Conservation (phyloP, 2,329 filamentous ascomycete genomes). For the Tolypocladium guangdongense region DNA sequence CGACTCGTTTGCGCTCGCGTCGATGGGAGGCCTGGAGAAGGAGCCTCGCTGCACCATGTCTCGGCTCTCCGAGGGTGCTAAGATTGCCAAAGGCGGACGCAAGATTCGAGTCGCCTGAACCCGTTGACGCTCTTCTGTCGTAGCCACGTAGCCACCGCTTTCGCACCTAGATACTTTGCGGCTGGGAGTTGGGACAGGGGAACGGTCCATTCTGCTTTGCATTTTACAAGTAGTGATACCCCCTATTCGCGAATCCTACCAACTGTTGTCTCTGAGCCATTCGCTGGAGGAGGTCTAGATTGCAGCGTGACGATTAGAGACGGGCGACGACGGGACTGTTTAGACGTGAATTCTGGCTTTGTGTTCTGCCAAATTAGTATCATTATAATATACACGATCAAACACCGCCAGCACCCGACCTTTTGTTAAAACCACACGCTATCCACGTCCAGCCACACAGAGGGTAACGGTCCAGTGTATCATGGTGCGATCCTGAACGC, state of each 20-base stretch:
- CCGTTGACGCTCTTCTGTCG: background rate
- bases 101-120: constrained; percentile 29
- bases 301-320: background rate
- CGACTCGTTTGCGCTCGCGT: constrained; percentile 75
- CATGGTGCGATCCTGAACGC: constrained; percentile 4
- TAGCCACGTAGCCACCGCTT: background rate
- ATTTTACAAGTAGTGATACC: background rate
- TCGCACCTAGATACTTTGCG: background rate
- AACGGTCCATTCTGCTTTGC: background rate
- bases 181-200: background rate
- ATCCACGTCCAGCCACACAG: background rate
- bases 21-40: constrained; percentile 70
- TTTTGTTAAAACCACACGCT: background rate
- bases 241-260: background rate
- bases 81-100: constrained; percentile 44
- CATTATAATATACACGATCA: background rate
- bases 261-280: background rate
- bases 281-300: background rate
- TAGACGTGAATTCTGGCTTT: background rate
- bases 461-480: background rate
- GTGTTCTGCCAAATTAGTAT: constrained; percentile 1
- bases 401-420: background rate
- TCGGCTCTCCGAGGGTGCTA: constrained; percentile 45
- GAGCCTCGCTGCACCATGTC: constrained; percentile 82
- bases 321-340: background rate